Conservation (phyloP, 495 filamentous ascomycete species). For the Hyaloscypha bicolor region DNA sequence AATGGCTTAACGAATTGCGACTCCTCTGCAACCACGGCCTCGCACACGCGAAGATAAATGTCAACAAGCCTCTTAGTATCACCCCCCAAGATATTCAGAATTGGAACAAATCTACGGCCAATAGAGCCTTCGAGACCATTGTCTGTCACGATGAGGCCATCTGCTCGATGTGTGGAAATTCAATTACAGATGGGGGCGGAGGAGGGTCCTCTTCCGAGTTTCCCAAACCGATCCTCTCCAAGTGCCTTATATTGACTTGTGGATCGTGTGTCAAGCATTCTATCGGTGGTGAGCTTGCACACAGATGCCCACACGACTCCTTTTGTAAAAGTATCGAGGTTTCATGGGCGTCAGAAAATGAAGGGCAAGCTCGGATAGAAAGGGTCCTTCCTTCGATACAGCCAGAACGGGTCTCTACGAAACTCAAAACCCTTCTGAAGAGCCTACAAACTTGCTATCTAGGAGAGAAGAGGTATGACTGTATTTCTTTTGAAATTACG, state of each 20-base stretch:
- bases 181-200: neutral
- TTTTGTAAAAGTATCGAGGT: constrained; percentile 15
- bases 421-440: constrained; percentile 33
- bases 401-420: constrained; percentile 24
- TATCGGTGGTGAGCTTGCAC: neutral
- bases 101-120: constrained; percentile 16
- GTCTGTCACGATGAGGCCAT: constrained; percentile 2
- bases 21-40: constrained; percentile 46
- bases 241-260: constrained; percentile 15
- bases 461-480: constrained; percentile 34
- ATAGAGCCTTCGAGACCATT: constrained; percentile 19
- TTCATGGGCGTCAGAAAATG: neutral
- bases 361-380: neutral
- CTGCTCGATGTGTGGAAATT: constrained; percentile 15
- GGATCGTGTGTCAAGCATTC: constrained; percentile 13
- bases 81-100: neutral
- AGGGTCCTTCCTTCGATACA: constrained; percentile 1
- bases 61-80: neutral
- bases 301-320: constrained; percentile 2
- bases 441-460: constrained; percentile 22
- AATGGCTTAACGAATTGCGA: constrained; percentile 45
- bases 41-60: constrained; percentile 29
- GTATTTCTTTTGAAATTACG: neutral
- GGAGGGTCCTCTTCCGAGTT: constrained; percentile 1
- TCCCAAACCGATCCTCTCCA: constrained; percentile 10